Percentiles rank a stretch among this genome's conserved stretches.
Evolutionary conservation across 305 asterid genomes (phyloP).

Genomic region (Andrographis paniculata): DNA sequence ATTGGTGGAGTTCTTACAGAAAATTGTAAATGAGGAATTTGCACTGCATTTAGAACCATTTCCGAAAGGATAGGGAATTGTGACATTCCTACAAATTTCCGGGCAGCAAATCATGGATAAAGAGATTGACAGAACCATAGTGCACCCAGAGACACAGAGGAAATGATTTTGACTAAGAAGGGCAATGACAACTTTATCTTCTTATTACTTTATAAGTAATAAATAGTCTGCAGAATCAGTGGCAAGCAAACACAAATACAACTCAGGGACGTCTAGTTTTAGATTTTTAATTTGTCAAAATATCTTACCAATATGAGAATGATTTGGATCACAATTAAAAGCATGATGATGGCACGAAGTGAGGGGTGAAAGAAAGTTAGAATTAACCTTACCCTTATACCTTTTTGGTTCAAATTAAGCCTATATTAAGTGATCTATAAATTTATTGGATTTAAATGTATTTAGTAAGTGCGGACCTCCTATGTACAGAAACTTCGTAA

Average conservation of each 20-base stretch:
- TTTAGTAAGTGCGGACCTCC: too few species aligned
- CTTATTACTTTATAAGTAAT: not conserved
- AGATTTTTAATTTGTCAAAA: too few species aligned
- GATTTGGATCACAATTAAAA: too few species aligned
- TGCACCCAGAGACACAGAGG: not conserved
- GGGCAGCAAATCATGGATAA: conserved; percentile 19
- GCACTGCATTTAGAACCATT: conserved; percentile 26
- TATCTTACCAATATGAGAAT: too few species aligned
- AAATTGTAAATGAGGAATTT: conserved; percentile 20
- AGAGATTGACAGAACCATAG: conserved; percentile 1
- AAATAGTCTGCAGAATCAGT: not conserved
- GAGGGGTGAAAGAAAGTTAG: too few species aligned
- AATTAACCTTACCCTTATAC: too few species aligned
- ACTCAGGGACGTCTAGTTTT: too few species aligned
- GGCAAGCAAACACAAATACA: not conserved
- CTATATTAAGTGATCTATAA: too few species aligned
- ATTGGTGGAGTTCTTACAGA: conserved; percentile 15
- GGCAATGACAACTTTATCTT: conserved; percentile 6
- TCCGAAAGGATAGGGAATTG: conserved; percentile 35
- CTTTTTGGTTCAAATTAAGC: too few species aligned
- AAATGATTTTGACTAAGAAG: not conserved
- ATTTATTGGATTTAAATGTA: too few species aligned
- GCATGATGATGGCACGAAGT: too few species aligned
- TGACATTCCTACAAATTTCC: conserved; percentile 25
- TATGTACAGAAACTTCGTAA: too few species aligned